Conservation (phyloP, 1,139 yeast genomes). For the Geotrichum citri-aurantii region DNA sequence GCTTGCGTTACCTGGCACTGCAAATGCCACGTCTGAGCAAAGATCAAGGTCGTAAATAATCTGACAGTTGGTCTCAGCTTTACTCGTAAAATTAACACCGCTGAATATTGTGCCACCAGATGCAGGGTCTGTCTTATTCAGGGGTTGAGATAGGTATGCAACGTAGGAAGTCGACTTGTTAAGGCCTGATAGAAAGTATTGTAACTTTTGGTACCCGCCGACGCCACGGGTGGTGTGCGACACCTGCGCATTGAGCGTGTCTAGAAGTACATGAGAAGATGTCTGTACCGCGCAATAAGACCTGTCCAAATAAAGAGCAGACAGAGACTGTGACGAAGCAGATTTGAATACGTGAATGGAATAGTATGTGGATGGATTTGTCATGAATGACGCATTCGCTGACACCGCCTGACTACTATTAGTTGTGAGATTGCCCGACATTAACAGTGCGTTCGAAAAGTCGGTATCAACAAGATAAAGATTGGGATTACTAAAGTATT, state of each 20-base stretch:
- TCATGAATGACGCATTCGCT: slow-evolving; percentile 33
- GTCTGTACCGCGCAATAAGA: slow-evolving; percentile 70
- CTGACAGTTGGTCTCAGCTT: slow-evolving; percentile 52
- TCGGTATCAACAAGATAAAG: slow-evolving; percentile 69
- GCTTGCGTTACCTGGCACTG: slow-evolving; percentile 62
- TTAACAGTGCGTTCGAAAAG: slow-evolving; percentile 59
- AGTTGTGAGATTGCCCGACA: slow-evolving; percentile 53
- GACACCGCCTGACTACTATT: slow-evolving; percentile 15
- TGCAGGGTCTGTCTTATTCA: slow-evolving; percentile 22
- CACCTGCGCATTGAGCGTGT: slow-evolving; percentile 37
- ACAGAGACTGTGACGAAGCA: slow-evolving; percentile 34
- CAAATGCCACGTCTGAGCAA: slow-evolving; percentile 77
- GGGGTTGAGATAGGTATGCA: slow-evolving; percentile 58
- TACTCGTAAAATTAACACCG: slow-evolving; percentile 57
- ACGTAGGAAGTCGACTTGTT: slow-evolving; percentile 57
- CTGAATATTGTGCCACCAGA: slow-evolving; percentile 65
- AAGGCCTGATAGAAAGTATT: slow-evolving; percentile 57
- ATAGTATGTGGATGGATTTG: slow-evolving; percentile 45
- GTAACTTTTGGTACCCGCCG: slow-evolving; percentile 45
- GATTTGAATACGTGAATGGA: slow-evolving; percentile 31
- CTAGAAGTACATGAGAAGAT: slow-evolving; percentile 35
- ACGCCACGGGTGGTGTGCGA: slow-evolving; percentile 48
- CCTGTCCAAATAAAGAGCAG: slow-evolving; percentile 37
- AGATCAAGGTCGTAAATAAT: slow-evolving; percentile 68
- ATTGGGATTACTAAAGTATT: slow-evolving; percentile 60